Conservation (phyloP, 371 early-diverging fungal genomes). For the Chytridium lagenaria region DNA sequence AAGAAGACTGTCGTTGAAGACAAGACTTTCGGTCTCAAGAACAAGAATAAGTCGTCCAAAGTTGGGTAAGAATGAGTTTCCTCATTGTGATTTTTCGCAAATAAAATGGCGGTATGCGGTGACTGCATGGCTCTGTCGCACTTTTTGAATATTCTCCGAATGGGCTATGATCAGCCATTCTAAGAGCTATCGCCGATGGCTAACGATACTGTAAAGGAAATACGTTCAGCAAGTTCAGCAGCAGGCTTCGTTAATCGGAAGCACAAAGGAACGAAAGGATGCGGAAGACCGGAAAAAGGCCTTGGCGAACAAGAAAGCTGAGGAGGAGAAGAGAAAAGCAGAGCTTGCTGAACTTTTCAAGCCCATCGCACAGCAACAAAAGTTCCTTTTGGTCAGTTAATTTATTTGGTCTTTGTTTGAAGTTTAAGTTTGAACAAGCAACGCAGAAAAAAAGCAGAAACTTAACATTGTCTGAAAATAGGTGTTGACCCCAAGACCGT, state of each 20-base stretch:
- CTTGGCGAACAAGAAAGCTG: slow-evolving; percentile 67
- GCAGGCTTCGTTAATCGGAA: slow-evolving; percentile 73
- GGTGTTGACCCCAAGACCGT: slow-evolving; percentile 99
- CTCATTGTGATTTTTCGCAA: too few species aligned
- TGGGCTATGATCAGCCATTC: neutral
- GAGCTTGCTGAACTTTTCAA: slow-evolving; percentile 90
- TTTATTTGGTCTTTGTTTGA: neutral
- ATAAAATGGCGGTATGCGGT: too few species aligned
- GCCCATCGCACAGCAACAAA: slow-evolving; percentile 86
- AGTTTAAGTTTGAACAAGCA: neutral
- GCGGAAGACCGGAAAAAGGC: slow-evolving; percentile 59
- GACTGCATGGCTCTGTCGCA: neutral
- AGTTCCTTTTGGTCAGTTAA: slow-evolving; percentile 92
- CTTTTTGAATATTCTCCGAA: neutral
- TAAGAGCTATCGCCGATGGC: too few species aligned
- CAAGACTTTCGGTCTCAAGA: slow-evolving; percentile 98
- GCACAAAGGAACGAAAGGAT: slow-evolving; percentile 61
- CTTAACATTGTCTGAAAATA: slow-evolving; percentile 18
- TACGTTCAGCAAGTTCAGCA: slow-evolving; percentile 90
- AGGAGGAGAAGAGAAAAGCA: slow-evolving; percentile 75
- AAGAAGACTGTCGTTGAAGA: slow-evolving; percentile 91
- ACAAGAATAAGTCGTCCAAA: slow-evolving; percentile 67
- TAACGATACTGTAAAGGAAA: slow-evolving; percentile 46
- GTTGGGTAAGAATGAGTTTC: too few species aligned
- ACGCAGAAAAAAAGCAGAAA: neutral